Evolutionary conservation across 768 basidiomycete genomes (phyloP).

Genomic region (Lactifluus volemus): DNA sequence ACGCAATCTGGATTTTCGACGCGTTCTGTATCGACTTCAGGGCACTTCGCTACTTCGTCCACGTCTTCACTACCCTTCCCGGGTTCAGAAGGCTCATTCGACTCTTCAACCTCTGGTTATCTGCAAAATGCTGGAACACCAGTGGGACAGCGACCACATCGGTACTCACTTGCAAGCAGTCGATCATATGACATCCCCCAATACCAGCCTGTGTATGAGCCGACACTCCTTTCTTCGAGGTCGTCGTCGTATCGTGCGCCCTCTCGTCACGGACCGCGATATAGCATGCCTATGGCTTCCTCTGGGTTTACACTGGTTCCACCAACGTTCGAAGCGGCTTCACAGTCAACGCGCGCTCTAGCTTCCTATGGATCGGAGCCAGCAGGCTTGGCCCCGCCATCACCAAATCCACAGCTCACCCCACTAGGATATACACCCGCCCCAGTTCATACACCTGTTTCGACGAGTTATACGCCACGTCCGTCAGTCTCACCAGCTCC

Average conservation of each 20-base stretch:
- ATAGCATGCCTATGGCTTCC: slow-evolving; percentile 56
- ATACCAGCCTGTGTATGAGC: slow-evolving; percentile 42
- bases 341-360: neutral
- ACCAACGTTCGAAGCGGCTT: slow-evolving; percentile 19
- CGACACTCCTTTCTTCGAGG: slow-evolving; percentile 28
- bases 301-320: slow-evolving; percentile 61
- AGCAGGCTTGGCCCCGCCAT: slow-evolving; percentile 14
- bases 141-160: slow-evolving; percentile 14
- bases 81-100: slow-evolving; percentile 30
- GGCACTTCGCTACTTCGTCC: slow-evolving; percentile 11
- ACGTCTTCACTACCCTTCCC: slow-evolving; percentile 27
- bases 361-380: slow-evolving; percentile 20
- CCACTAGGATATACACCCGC: slow-evolving; percentile 22
- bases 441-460: slow-evolving; percentile 17
- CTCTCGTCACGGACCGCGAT: slow-evolving; percentile 44
- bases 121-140: slow-evolving; percentile 13
- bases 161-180: slow-evolving; percentile 22
- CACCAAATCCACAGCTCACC: slow-evolving; percentile 21
- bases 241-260: slow-evolving; percentile 32
- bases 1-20: slow-evolving; percentile 1
- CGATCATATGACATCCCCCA: slow-evolving; percentile 26
- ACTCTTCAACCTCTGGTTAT: slow-evolving; percentile 4
- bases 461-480: neutral
- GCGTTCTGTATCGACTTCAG: slow-evolving; percentile 16
- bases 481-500: slow-evolving; percentile 17